These are phyloP conservation scores for Priceomyces melissophilus DNA, from an alignment of 805 yeast species.

Conservation along the genomic window DNA sequence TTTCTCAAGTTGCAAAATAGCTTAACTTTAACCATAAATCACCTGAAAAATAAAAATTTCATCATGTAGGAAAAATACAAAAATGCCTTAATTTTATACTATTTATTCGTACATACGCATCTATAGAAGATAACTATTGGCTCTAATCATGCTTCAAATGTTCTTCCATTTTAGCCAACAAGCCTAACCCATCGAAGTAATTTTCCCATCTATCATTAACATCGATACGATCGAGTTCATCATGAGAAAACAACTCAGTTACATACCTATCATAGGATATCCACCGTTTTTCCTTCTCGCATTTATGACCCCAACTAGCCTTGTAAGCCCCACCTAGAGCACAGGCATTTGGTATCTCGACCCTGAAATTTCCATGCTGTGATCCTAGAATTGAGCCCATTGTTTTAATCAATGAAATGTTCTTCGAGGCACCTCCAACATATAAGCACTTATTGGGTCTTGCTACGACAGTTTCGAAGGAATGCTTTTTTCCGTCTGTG, in stretches of 20 bases:
- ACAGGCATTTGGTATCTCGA: constrained; percentile 84
- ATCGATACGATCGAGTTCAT: constrained; percentile 41
- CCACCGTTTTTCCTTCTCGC: constrained; percentile 31
- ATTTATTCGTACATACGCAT: background rate
- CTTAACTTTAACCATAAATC: too few relatives aligned
- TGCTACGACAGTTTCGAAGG: constrained; percentile 39
- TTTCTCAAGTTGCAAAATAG: too few relatives aligned
- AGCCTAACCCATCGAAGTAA: constrained; percentile 51
- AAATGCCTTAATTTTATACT: background rate
- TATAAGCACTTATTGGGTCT: constrained; percentile 69
- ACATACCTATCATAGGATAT: constrained; percentile 43
- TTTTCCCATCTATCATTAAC: constrained; percentile 45
- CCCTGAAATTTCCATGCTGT: constrained; percentile 58
- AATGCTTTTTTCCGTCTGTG: constrained; percentile 51
- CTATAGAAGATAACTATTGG: background rate
- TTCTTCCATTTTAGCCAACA: constrained; percentile 46
- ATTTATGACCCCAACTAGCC: constrained; percentile 66
- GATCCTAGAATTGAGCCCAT: constrained; percentile 73
- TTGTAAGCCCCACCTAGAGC: constrained; percentile 89
- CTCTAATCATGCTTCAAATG: constrained; percentile 12
- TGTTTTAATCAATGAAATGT: constrained; percentile 60
- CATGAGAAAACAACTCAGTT: constrained; percentile 43
- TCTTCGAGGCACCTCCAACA: constrained; percentile 87
- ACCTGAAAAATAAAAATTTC: too few relatives aligned
- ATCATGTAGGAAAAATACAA: background rate